These are phyloP conservation scores for Colletotrichum sp. DNA, from an alignment of 2,329 filamentous ascomycete species.

Conservation along the genomic window DNA sequence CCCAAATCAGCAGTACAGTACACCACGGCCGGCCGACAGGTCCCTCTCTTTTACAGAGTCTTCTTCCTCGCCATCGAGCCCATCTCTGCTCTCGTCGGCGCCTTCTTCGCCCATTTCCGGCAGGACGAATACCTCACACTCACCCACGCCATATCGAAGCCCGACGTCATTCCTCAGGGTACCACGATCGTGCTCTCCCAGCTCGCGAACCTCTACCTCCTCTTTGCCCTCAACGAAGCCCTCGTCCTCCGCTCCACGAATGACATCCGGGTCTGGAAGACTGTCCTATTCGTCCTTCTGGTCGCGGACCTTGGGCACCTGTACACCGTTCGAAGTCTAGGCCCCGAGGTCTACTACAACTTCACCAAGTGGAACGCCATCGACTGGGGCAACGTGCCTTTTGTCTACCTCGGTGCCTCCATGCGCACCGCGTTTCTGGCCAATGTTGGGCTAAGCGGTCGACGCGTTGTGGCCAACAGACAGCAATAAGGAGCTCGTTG, in stretches of 20 bases:
- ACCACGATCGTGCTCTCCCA: slow-evolving; percentile 75
- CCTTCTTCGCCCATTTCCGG: slow-evolving; percentile 55
- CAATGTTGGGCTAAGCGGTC: slow-evolving; percentile 55
- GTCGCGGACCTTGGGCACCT: slow-evolving; percentile 81
- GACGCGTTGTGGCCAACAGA: slow-evolving; percentile 19
- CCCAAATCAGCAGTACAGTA: slow-evolving; percentile 18
- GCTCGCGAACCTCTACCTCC: slow-evolving; percentile 78
- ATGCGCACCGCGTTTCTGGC: slow-evolving; percentile 65
- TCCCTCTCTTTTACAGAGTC: slow-evolving; percentile 68
- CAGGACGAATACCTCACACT: slow-evolving; percentile 66
- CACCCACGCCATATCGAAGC: slow-evolving; percentile 61
- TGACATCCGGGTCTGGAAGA: slow-evolving; percentile 73
- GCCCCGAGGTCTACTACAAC: slow-evolving; percentile 68
- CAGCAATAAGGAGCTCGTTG: background rate
- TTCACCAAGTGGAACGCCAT: slow-evolving; percentile 68
- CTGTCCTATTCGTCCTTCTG: slow-evolving; percentile 69
- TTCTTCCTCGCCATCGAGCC: slow-evolving; percentile 81
- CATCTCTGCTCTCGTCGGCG: slow-evolving; percentile 56
- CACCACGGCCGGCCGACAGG: slow-evolving; percentile 39
- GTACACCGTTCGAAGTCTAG: slow-evolving; percentile 67
- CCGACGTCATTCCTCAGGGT: slow-evolving; percentile 56
- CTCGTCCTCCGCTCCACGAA: slow-evolving; percentile 73
- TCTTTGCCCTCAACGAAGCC: slow-evolving; percentile 80
- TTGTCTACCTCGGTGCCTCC: slow-evolving; percentile 70
- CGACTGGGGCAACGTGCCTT: slow-evolving; percentile 71